phyloP scores from a whole-genome alignment of 179 eudicot genomes.

The Sideroxylon spinosum region DNA sequence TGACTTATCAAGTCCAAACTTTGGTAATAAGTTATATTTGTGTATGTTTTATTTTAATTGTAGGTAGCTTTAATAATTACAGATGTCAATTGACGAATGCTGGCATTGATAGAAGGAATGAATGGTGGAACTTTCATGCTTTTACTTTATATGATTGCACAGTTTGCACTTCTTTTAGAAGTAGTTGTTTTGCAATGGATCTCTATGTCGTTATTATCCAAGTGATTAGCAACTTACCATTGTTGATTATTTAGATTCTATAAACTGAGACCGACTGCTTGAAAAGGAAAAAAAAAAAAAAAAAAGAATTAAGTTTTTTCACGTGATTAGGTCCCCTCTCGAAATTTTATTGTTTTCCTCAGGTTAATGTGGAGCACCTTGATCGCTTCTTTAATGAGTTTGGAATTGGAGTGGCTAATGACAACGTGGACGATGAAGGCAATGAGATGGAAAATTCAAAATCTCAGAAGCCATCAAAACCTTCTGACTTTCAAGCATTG shows the following conservation, averaged over 20 bases:
- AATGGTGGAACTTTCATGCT: too few species aligned
- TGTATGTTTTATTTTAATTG: too few species aligned
- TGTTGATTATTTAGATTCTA: background rate
- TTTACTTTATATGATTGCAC: too few species aligned
- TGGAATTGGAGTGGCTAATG: conserved; percentile 46
- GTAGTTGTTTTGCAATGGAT: too few species aligned
- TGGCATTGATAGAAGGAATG: too few species aligned
- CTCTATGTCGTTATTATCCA: too few species aligned
- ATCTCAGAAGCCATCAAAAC: conserved; percentile 51
- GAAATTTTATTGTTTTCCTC: conserved; percentile 18
- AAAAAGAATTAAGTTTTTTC: background rate
- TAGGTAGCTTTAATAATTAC: too few species aligned
- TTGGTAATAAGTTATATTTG: too few species aligned
- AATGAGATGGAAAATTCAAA: conserved; percentile 29
- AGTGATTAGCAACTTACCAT: background rate
- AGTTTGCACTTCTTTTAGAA: too few species aligned
- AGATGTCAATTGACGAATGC: too few species aligned
- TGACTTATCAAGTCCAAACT: too few species aligned
- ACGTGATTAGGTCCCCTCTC: background rate
- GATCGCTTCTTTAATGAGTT: conserved; percentile 66
- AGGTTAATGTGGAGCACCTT: conserved; percentile 75
- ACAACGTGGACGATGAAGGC: conserved; percentile 1
- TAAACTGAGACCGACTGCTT: background rate
- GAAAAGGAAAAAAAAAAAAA: background rate
- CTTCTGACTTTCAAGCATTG: conserved; percentile 68